phyloP scores from a whole-genome alignment of 2,329 filamentous ascomycete genomes.

The Didymella keratinophila region DNA sequence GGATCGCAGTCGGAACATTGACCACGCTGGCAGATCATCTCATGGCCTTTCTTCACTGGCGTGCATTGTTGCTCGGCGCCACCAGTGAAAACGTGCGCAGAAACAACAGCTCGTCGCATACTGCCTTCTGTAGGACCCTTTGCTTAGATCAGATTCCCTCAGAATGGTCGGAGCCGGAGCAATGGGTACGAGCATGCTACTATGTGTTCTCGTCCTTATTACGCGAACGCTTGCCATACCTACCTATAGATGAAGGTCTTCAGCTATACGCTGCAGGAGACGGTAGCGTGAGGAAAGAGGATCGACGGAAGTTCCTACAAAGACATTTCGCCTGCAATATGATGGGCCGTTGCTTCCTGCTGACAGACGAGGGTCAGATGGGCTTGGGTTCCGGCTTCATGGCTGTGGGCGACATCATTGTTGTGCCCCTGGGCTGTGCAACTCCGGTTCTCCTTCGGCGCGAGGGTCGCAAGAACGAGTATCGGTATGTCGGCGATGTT shows the following conservation, averaged over 20 bases:
- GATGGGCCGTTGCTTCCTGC: slow-evolving; percentile 4
- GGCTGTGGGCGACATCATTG: slow-evolving; percentile 39
- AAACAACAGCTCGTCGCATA: neutral
- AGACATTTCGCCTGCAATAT: neutral
- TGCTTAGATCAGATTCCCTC: neutral
- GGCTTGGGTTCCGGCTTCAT: slow-evolving; percentile 47
- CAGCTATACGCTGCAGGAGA: too few species aligned
- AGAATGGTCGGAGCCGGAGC: neutral
- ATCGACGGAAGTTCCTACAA: neutral
- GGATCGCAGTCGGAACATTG: neutral
- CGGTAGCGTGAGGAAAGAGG: too few species aligned
- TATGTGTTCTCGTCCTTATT: neutral
- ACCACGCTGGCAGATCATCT: neutral
- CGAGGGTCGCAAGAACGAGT: slow-evolving; percentile 33
- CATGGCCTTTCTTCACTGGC: slow-evolving; percentile 6
- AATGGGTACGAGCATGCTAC: neutral
- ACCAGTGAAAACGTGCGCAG: neutral
- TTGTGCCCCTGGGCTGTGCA: slow-evolving; percentile 48
- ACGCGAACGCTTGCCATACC: too few species aligned
- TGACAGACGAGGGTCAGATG: neutral
- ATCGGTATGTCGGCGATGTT: slow-evolving; percentile 46
- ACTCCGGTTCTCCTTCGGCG: slow-evolving; percentile 47
- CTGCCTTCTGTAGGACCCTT: neutral
- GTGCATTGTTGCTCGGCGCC: neutral
- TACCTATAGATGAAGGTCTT: too few species aligned